phyloP scores from a whole-genome alignment of 805 yeast species.

The Danielia oregonensis region DNA sequence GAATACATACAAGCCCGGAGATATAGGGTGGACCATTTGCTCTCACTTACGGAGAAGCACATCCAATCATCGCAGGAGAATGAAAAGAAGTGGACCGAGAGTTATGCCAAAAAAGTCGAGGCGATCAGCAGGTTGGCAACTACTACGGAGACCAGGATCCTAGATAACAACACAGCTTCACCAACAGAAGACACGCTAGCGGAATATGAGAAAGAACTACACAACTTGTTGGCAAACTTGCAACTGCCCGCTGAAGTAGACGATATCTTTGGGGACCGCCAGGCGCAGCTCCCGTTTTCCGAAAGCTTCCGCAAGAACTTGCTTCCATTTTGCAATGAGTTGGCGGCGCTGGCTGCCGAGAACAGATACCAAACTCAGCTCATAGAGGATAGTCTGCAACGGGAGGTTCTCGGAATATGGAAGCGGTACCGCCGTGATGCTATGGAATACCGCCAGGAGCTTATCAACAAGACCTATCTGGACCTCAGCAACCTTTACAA shows the following conservation, averaged over 20 bases:
- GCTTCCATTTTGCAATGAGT: conserved; percentile 19
- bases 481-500: conserved; percentile 27
- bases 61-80: conserved; percentile 23
- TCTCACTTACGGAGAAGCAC: conserved; percentile 21
- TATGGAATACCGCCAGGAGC: conserved; percentile 20
- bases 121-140: conserved; percentile 29
- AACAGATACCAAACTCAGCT: conserved; percentile 27
- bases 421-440: conserved; percentile 27
- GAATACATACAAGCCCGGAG: conserved; percentile 26
- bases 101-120: conserved; percentile 32
- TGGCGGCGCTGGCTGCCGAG: conserved; percentile 25
- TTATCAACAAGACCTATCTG: conserved; percentile 22
- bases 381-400: conserved; percentile 16
- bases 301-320: conserved; percentile 20
- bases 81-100: conserved; percentile 31
- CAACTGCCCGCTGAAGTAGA: conserved; percentile 36
- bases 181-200: conserved; percentile 12
- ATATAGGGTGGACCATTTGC: conserved; percentile 25
- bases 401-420: conserved; percentile 32
- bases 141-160: conserved; percentile 28
- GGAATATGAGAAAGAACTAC: conserved; percentile 31
- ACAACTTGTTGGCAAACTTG: conserved; percentile 24
- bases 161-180: conserved; percentile 4
- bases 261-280: conserved; percentile 16
- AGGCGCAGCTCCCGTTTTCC: conserved; percentile 20